Evolutionary conservation across 345 rosid species (phyloP), one percentile per base, ranked within the genome.

Genomic region (Camelina laxa): DNA sequence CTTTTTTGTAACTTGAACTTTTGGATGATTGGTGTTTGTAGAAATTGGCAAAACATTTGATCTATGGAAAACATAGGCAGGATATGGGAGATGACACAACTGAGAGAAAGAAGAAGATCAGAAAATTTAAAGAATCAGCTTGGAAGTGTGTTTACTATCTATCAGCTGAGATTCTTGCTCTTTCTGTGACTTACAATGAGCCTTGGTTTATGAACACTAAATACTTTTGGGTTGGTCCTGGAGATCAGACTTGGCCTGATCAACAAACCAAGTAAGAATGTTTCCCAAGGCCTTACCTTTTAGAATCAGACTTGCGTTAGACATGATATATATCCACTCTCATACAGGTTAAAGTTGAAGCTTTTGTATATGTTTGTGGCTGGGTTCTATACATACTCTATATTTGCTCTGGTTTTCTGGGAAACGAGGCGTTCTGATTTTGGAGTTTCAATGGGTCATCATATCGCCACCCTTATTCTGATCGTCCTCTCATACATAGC

Each of bases 81-180:
- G 64, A 53, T 15, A 22, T 61, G 74, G 81, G 86, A 69, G 55
- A 80, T 54, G 80, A 74, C 42, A 70, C 61, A 17, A 69, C 33
- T 19, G 84, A 82, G 70, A 82, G 69, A 70, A 79, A 78, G 82
- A 84, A 88, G 79, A 90, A 84, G 70, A 80, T 89, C 70, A 71
- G 75, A 19, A 91, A 91, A 75, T 94, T 94, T 75, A 88, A 91
- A 76, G 98, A 94, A 74, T 88, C 98, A 0, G 96, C 95, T 2
- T 94, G 97, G 98, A 94, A 94, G 83, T 91, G 88, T 77, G 69
- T 88, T 17, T 91, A 90, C 67, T 94, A 80, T 62, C 81, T 91
- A 59, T 87, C 96, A 9, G 91, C 92, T 15, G 97, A 94, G 83
- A 24, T 82, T 82, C 77, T 91, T 56, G 85, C 84, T 60, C 50